A percentile compares a stretch with the other conserved stretches of the same genome.
Evolutionary conservation across 2,329 filamentous ascomycete genomes (phyloP).

Genomic region (Pyrenophora tritici-repentis): DNA sequence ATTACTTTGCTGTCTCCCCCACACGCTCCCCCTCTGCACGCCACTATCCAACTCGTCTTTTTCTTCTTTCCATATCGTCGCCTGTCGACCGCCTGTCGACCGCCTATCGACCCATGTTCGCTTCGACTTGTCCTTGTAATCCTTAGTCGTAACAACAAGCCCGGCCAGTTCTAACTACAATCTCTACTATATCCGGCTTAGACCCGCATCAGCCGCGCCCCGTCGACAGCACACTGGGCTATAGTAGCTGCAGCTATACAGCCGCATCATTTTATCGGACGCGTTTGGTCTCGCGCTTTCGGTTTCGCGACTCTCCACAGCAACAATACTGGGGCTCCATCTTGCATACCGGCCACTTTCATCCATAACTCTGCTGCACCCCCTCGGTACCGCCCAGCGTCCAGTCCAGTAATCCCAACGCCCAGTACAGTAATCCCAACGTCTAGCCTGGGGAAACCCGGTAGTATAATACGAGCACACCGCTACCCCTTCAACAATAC

Average conservation of each 20-base stretch:
- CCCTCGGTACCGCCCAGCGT: slow-evolving; percentile 7
- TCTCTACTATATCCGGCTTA: slow-evolving; percentile 20
- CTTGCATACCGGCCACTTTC: slow-evolving; percentile 25
- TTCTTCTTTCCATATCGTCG: slow-evolving; percentile 29
- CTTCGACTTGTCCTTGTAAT: slow-evolving; percentile 23
- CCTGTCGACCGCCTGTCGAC: slow-evolving; percentile 32
- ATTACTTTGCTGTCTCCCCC: slow-evolving; percentile 39
- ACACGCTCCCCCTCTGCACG: slow-evolving; percentile 28
- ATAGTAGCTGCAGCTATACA: slow-evolving; percentile 21
- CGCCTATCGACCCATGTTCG: slow-evolving; percentile 16
- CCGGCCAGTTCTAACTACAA: slow-evolving; percentile 25
- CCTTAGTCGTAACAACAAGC: slow-evolving; percentile 5
- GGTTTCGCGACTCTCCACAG: slow-evolving; percentile 35
- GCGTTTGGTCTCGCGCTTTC: slow-evolving; percentile 36
- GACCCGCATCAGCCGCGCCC: slow-evolving; percentile 39
- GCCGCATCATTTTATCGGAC: slow-evolving; percentile 33
- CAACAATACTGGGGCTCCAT: slow-evolving; percentile 31
- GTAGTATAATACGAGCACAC: slow-evolving; percentile 8
- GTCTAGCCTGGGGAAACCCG: slow-evolving; percentile 5
- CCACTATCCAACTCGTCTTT: slow-evolving; percentile 29
- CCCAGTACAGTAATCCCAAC: slow-evolving; percentile 7
- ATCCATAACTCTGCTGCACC: slow-evolving; percentile 12
- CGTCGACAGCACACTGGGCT: slow-evolving; percentile 24
- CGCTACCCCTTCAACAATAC: not conserved
- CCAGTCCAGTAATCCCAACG: slow-evolving; percentile 8